Evolutionary conservation across 2,329 filamentous ascomycete genomes (phyloP).

Genomic region (Graphilbum fragrans): DNA sequence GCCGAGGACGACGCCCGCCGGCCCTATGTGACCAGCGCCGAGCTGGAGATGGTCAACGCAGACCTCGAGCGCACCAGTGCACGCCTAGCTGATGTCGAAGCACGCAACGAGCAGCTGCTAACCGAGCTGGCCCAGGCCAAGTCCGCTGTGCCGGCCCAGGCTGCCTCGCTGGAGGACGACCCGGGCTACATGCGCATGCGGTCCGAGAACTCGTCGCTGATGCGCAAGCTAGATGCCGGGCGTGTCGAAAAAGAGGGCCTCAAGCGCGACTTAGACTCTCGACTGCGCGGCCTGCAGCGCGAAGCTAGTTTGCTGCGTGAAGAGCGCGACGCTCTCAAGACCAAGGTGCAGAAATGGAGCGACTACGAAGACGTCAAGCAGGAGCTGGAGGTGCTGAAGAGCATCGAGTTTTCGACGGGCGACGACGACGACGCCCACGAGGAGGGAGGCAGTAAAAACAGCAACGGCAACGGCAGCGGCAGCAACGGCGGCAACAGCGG

Average conservation of each 20-base stretch:
- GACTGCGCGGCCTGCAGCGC: conserved; percentile 66
- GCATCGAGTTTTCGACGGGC: conserved; percentile 90
- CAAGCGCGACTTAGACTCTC: conserved; percentile 63
- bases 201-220: conserved; percentile 84
- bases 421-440: conserved; percentile 56
- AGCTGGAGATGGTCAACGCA: conserved; percentile 84
- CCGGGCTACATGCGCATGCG: conserved; percentile 77
- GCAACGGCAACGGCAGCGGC: conserved; percentile 19
- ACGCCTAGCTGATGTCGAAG: conserved; percentile 80
- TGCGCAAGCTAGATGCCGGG: conserved; percentile 75
- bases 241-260: conserved; percentile 75
- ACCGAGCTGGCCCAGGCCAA: conserved; percentile 84
- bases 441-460: conserved; percentile 22
- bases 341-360: conserved; percentile 75
- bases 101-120: conserved; percentile 84
- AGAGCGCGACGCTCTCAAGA: conserved; percentile 68
- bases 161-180: conserved; percentile 72
- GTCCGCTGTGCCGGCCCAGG: conserved; percentile 53
- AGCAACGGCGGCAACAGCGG: neutral
- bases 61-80: conserved; percentile 84
- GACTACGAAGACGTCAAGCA: conserved; percentile 97
- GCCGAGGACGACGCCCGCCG: conserved; percentile 34
- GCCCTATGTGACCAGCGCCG: conserved; percentile 67
- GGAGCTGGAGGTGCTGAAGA: conserved; percentile 92
- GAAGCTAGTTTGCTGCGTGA: conserved; percentile 62